A percentile compares a stretch with the other conserved stretches of the same genome.
Evolutionary conservation across 2,329 filamentous ascomycete species (phyloP).

Genomic region (Arthrobotrys conoides): DNA sequence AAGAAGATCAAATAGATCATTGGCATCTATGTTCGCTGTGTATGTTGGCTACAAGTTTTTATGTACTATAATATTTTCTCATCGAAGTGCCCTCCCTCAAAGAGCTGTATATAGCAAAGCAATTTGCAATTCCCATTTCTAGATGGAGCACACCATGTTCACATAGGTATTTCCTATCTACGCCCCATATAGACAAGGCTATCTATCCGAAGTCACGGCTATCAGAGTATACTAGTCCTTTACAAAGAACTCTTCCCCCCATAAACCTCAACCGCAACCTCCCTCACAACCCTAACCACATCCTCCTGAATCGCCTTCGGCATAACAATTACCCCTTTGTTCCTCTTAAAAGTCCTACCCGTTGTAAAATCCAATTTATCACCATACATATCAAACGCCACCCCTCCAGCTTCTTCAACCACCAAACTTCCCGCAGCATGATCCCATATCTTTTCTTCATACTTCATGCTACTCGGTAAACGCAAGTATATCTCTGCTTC

Average conservation of each 20-base stretch:
- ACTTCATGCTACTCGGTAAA: constrained; percentile 82
- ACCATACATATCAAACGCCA: constrained; percentile 90
- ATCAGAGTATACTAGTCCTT: not conserved
- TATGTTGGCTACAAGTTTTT: constrained; percentile 14
- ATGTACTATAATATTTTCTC: constrained; percentile 29
- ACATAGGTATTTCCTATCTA: not conserved
- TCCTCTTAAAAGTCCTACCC: constrained; percentile 86
- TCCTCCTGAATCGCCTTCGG: constrained; percentile 80
- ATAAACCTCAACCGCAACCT: constrained; percentile 70
- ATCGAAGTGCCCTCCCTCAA: not conserved
- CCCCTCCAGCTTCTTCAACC: constrained; percentile 91
- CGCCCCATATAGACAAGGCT: not conserved
- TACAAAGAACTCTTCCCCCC: constrained; percentile 52
- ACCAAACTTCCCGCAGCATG: constrained; percentile 96
- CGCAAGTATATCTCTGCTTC: constrained; percentile 95
- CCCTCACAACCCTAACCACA: constrained; percentile 85
- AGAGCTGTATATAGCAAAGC: constrained; percentile 3
- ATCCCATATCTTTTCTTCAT: constrained; percentile 99
- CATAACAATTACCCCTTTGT: constrained; percentile 94
- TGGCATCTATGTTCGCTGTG: not conserved
- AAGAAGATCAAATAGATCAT: constrained; percentile 89
- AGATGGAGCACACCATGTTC: not conserved
- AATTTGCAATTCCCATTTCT: constrained; percentile 20
- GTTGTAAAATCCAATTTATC: constrained; percentile 87
- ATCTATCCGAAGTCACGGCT: not conserved